Percentiles rank a stretch among this genome's conserved stretches.
Evolutionary conservation across 139 green algal species (phyloP).

Genomic region (Trebouxia sp.): DNA sequence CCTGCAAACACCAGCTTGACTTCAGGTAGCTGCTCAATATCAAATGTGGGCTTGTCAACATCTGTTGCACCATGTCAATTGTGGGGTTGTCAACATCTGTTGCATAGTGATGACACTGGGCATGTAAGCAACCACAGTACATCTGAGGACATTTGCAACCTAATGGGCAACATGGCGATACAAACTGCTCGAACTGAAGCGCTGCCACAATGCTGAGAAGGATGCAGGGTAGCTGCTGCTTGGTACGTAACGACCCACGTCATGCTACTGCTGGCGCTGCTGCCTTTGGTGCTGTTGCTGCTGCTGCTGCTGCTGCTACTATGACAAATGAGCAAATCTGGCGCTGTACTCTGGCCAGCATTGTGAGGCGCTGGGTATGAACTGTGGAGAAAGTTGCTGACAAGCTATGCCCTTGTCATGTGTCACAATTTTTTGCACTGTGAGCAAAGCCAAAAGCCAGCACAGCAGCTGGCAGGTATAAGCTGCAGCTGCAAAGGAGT

Average conservation of each 20-base stretch:
- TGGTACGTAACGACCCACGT: too few relatives aligned
- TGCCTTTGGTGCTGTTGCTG: not conserved
- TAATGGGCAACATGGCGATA: too few relatives aligned
- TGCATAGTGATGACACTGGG: not conserved
- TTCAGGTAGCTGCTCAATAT: not conserved
- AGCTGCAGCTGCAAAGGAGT: not conserved
- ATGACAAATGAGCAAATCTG: not conserved
- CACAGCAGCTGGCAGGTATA: not conserved
- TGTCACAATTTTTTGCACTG: too few relatives aligned
- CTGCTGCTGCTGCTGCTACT: not conserved
- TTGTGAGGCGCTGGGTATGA: too few relatives aligned
- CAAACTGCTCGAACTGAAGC: too few relatives aligned
- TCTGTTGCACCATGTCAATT: too few relatives aligned
- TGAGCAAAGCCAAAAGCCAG: not conserved
- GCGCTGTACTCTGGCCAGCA: not conserved
- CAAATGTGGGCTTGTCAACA: too few relatives aligned
- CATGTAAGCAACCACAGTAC: too few relatives aligned
- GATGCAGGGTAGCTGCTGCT: not conserved
- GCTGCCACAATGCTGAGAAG: not conserved
- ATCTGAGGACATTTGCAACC: too few relatives aligned
- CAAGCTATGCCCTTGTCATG: not conserved
- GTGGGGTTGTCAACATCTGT: not conserved
- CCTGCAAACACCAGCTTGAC: constrained; percentile 47
- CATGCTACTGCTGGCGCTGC: too few relatives aligned
- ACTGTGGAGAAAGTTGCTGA: too few relatives aligned